These are phyloP conservation scores for Citrus medica DNA, from an alignment of 345 rosid genomes.

Conservation along the genomic window DNA sequence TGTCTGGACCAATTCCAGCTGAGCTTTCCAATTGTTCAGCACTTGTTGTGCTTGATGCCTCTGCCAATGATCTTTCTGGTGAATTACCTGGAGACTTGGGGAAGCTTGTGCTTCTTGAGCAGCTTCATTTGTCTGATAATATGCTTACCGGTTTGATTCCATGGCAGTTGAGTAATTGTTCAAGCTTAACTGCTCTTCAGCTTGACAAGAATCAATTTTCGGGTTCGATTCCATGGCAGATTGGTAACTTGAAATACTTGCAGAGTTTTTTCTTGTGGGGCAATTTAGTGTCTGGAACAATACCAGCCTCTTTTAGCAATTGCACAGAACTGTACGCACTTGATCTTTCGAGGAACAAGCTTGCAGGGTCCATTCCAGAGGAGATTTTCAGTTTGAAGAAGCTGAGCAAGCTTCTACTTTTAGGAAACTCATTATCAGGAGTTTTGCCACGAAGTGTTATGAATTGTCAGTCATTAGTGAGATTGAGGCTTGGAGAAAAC, in stretches of 20 bases:
- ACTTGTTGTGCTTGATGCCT: constrained; percentile 85
- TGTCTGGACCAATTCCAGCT: constrained; percentile 74
- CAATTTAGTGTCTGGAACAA: constrained; percentile 74
- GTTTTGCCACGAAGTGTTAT: constrained; percentile 56
- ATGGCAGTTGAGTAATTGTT: constrained; percentile 76
- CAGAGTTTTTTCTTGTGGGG: constrained; percentile 97
- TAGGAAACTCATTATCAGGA: constrained; percentile 87
- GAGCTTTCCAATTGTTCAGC: constrained; percentile 89
- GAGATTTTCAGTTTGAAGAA: constrained; percentile 77
- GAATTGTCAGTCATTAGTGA: constrained; percentile 74
- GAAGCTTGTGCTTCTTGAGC: constrained; percentile 70
- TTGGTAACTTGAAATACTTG: constrained; percentile 66
- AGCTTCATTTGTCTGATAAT: constrained; percentile 95
- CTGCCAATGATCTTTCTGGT: constrained; percentile 79
- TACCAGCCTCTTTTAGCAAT: constrained; percentile 82
- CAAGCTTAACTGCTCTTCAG: constrained; percentile 83
- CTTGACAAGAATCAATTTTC: constrained; percentile 85
- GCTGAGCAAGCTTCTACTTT: constrained; percentile 89
- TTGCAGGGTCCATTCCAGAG: constrained; percentile 78
- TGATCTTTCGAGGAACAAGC: constrained; percentile 90
- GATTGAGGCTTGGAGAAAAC: constrained; percentile 92
- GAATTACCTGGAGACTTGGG: constrained; percentile 81
- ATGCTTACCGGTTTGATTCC: constrained; percentile 66
- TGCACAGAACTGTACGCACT: constrained; percentile 73
- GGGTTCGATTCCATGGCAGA: constrained; percentile 71